Evolutionary conservation across 2,329 filamentous ascomycete genomes (phyloP), one percentile per base, ranked within the genome.

Genomic region (Seiridium cupressi): DNA sequence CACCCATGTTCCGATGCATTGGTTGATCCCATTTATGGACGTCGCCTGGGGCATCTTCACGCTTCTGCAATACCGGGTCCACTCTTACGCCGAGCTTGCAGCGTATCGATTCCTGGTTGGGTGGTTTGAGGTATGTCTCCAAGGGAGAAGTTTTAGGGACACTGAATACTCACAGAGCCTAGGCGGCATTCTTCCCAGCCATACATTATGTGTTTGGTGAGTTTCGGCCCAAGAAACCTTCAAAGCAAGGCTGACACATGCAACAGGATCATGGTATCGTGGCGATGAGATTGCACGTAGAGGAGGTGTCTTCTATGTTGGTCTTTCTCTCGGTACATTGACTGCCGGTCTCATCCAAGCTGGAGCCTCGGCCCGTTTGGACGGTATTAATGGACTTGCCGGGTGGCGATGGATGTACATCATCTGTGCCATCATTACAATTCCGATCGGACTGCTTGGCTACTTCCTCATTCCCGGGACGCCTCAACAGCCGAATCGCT

Each of bases 391-490:
- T 32, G 80, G 80, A 0, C 70, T 82, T 0, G 75, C 74, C 1
- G 81, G 79, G 0, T 83, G 80, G 79, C 70, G 81, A n/a, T 86
- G 83, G 83, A 82, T 85, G 73, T 85, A 84, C 64, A 80, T 84
- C 44, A 80, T 84, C 66, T 77, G 76, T 49, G 73, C 81, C 3
- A 60, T 85, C 4, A 82, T 86, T 60, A 86, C 84, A 1, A 80
- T 86, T 10, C 81, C 82, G 0, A 71, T 85, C 3, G 81, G 79
- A 0, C 71, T 85, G 4, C 63, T 81, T 0, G 82, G 83, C 0
- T 79, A 77, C 49, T 76, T 84, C 35, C 67, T 85, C 4, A 74
- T 84, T 9, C 83, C 83, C 0, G 82, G 82, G 1, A 83, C 62
- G 7, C 61, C 63, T 5, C 63, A 65, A 42, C 60, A 65, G 38